Percentiles rank a stretch among this genome's conserved stretches.
Conservation (phyloP, 202 grass and related monocot species). For the Elaeis oleifera region DNA sequence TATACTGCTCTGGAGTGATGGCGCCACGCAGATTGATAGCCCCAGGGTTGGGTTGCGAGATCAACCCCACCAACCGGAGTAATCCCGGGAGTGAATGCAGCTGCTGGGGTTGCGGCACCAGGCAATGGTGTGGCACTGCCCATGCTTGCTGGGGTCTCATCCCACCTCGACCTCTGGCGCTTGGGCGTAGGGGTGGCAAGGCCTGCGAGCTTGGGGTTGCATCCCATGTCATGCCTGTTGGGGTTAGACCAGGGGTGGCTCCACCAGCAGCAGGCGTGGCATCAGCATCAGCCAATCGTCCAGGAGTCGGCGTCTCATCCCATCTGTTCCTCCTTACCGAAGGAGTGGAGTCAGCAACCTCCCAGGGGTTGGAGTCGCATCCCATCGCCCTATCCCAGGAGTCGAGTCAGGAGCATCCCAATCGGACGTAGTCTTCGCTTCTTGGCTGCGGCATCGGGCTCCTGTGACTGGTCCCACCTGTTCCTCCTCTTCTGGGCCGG, state of each 20-base stretch:
- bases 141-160: slow-evolving; percentile 78
- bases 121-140: slow-evolving; percentile 65
- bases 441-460: slow-evolving; percentile 31
- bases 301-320: slow-evolving; percentile 94
- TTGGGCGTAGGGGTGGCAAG: slow-evolving; percentile 85
- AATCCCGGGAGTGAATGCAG: slow-evolving; percentile 64
- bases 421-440: slow-evolving; percentile 56
- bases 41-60: slow-evolving; percentile 75
- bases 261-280: slow-evolving; percentile 70
- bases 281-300: slow-evolving; percentile 79
- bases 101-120: slow-evolving; percentile 46
- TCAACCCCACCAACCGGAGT: slow-evolving; percentile 75
- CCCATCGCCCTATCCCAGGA: slow-evolving; percentile 63
- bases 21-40: slow-evolving; percentile 54
- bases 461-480: slow-evolving; percentile 77
- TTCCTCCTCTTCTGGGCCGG: slow-evolving; percentile 49
- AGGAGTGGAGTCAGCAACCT: slow-evolving; percentile 54
- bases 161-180: slow-evolving; percentile 91
- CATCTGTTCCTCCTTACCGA: slow-evolving; percentile 57
- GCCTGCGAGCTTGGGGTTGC: slow-evolving; percentile 79
- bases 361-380: slow-evolving; percentile 65
- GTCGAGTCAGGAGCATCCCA: slow-evolving; percentile 81
- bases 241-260: slow-evolving; percentile 63
- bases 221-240: slow-evolving; percentile 89
- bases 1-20: slow-evolving; percentile 79